These are phyloP conservation scores for Stipa capillata DNA, from an alignment of 176 grass and related monocot genomes.

Conservation along the genomic window DNA sequence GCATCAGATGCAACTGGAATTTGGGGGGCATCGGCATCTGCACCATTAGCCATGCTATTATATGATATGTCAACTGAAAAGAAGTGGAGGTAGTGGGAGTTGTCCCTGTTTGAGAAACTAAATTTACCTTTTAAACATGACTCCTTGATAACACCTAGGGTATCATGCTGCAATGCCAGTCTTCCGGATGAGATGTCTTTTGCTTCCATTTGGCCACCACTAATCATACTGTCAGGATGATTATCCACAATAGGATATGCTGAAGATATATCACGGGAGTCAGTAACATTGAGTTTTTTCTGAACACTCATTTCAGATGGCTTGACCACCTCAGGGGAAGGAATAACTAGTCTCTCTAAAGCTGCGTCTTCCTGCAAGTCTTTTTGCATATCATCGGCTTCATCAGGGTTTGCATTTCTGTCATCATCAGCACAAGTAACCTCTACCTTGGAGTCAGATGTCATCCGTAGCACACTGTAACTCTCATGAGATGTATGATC, in stretches of 20 bases:
- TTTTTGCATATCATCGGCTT: slow-evolving; percentile 7
- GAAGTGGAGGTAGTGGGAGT: not conserved
- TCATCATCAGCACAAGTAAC: slow-evolving; percentile 34
- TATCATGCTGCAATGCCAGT: not conserved
- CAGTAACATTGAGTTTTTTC: slow-evolving; percentile 23
- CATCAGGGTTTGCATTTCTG: slow-evolving; percentile 13
- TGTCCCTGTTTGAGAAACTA: not conserved
- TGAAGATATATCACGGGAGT: not conserved
- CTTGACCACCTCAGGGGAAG: slow-evolving; percentile 9
- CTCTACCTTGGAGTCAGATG: slow-evolving; percentile 57
- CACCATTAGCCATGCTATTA: slow-evolving; percentile 2
- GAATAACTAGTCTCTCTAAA: slow-evolving; percentile 4
- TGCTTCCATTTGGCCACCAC: slow-evolving; percentile 3
- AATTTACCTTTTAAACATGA: slow-evolving; percentile 27
- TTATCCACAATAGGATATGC: slow-evolving; percentile 2
- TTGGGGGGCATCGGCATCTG: slow-evolving; percentile 26
- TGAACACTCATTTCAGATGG: slow-evolving; percentile 30
- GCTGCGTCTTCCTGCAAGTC: slow-evolving; percentile 13
- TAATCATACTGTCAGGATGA: not conserved
- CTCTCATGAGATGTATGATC: slow-evolving; percentile 31
- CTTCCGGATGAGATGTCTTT: not conserved
- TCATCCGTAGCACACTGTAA: slow-evolving; percentile 49
- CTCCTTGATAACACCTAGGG: not conserved
- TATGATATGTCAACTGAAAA: slow-evolving; percentile 4
- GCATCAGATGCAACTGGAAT: slow-evolving; percentile 10